Conservation (phyloP, 2,329 filamentous ascomycete species). For the Decorospora gaudefroyi region DNA sequence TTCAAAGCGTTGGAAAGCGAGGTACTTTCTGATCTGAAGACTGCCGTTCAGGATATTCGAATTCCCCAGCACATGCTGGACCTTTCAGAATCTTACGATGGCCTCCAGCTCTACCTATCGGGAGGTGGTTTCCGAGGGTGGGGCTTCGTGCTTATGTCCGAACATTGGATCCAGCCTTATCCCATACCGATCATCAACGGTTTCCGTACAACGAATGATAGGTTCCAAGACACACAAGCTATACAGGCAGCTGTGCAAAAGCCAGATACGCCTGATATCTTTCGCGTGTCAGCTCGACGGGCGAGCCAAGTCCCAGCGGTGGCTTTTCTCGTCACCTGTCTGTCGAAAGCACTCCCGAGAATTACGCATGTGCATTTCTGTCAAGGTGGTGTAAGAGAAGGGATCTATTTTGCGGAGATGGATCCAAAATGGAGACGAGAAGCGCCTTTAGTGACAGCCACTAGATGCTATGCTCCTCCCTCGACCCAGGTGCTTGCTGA, state of each 20-base stretch:
- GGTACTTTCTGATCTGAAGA: constrained; percentile 62
- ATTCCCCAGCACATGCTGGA: constrained; percentile 60
- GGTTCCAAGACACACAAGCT: constrained; percentile 62
- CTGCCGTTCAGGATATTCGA: constrained; percentile 62
- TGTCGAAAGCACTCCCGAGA: constrained; percentile 69
- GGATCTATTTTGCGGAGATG: constrained; percentile 75
- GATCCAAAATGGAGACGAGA: constrained; percentile 62
- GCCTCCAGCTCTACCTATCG: constrained; percentile 74
- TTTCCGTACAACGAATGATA: constrained; percentile 66
- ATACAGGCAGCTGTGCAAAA: constrained; percentile 51
- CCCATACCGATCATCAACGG: constrained; percentile 82
- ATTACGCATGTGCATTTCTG: constrained; percentile 78
- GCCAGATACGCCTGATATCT: constrained; percentile 52
- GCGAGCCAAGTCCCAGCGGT: constrained; percentile 84
- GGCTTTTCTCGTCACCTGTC: constrained; percentile 74
- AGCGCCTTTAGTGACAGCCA: constrained; percentile 69
- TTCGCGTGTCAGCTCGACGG: constrained; percentile 78
- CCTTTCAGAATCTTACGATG: constrained; percentile 26
- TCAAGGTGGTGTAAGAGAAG: constrained; percentile 84
- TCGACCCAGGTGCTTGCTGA: constrained; percentile 55
- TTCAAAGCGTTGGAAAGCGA: constrained; percentile 56
- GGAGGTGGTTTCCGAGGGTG: constrained; percentile 91
- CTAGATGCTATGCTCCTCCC: constrained; percentile 56
- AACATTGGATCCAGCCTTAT: constrained; percentile 73
- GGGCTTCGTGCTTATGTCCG: constrained; percentile 84